phyloP scores from a whole-genome alignment of 225 moss, liverwort and hornwort genomes.

The Physcomitrium patens region DNA sequence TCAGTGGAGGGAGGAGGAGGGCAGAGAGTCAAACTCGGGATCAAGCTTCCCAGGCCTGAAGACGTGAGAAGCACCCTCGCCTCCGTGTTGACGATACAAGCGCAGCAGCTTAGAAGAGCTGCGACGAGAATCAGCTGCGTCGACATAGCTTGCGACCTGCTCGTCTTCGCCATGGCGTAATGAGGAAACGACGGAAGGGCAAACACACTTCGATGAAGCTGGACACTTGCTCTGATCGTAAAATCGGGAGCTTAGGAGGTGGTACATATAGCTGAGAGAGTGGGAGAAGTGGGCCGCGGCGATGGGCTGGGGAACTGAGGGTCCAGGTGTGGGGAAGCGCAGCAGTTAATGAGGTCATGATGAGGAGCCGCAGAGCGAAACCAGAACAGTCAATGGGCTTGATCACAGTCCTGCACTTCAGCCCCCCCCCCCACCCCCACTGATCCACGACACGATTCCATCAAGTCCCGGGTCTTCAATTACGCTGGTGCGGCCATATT shows the following conservation, averaged over 20 bases:
- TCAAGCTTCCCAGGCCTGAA: not conserved
- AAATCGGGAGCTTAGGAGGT: not conserved
- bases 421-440: not conserved
- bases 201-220: too few relatives aligned
- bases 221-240: not conserved
- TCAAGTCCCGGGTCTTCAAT: not conserved
- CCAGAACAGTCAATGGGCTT: constrained; percentile 18
- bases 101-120: constrained; percentile 37
- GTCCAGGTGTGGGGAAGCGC: constrained; percentile 12
- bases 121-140: constrained; percentile 20
- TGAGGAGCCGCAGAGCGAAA: constrained; percentile 29
- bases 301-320: not conserved
- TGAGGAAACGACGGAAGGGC: too few relatives aligned
- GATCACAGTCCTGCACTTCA: constrained; percentile 21
- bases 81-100: not conserved
- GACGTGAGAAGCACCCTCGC: not conserved
- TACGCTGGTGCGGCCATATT: not conserved
- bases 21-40: constrained; percentile 13
- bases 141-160: constrained; percentile 16
- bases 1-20: constrained; percentile 23
- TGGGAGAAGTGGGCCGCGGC: not conserved
- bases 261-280: constrained; percentile 13
- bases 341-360: constrained; percentile 31
- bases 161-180: not conserved
- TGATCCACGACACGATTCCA: constrained; percentile 15